phyloP scores from a whole-genome alignment of 129 eudicot species.

The Tagetes erecta region DNA sequence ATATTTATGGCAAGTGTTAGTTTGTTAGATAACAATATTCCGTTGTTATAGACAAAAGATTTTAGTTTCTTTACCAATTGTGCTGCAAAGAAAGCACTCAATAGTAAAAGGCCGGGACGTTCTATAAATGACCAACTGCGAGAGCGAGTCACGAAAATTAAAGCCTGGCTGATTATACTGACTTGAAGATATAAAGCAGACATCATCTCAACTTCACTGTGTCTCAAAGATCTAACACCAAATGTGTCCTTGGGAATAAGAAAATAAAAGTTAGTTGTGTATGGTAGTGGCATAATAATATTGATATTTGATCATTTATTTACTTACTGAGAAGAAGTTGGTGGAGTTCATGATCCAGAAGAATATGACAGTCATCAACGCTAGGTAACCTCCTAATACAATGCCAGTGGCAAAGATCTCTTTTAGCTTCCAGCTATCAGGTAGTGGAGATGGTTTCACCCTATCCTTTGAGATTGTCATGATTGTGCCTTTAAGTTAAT shows the following conservation, averaged over 20 bases:
- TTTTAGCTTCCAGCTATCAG: constrained; percentile 95
- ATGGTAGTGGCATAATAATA: not conserved
- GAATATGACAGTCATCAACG: constrained; percentile 94
- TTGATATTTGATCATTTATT: not conserved
- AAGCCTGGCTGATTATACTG: constrained; percentile 92
- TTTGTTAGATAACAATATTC: not conserved
- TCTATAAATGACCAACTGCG: constrained; percentile 91
- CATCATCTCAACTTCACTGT: constrained; percentile 73
- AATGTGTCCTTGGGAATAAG: constrained; percentile 50
- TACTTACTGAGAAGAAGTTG: constrained; percentile 76
- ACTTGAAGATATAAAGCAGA: constrained; percentile 96
- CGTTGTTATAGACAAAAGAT: not conserved
- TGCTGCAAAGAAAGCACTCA: constrained; percentile 74
- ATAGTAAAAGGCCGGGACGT: constrained; percentile 79
- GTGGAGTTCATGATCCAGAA: constrained; percentile 87
- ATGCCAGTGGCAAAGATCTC: constrained; percentile 96
- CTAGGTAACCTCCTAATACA: constrained; percentile 89
- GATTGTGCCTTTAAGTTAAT: constrained; percentile 61
- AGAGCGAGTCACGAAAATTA: constrained; percentile 90
- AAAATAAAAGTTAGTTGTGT: not conserved
- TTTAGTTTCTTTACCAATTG: constrained; percentile 69
- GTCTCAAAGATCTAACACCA: constrained; percentile 58
- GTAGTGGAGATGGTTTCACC: constrained; percentile 94
- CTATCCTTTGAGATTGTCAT: constrained; percentile 99
- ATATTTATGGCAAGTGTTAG: not conserved